Evolutionary conservation across 2,329 filamentous ascomycete species (phyloP), one percentile per base, ranked within the genome.

Genomic region (Aspergillus aculeatus): DNA sequence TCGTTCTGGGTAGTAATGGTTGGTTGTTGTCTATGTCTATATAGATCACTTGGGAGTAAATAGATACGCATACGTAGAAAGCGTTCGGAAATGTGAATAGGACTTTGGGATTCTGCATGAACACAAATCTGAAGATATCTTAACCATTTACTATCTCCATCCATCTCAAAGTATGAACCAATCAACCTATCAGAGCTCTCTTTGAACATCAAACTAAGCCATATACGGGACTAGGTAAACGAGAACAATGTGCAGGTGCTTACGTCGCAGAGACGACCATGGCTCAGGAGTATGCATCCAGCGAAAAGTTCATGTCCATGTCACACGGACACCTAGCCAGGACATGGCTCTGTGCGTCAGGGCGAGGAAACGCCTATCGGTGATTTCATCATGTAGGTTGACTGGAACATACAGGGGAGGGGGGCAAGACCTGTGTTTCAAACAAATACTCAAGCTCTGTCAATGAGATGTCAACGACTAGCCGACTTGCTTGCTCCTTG

Each of bases 181-280:
- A 10, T 31, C n/a, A 54, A 61, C 70, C 71, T 68, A 74, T 77
- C 75, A 76, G 75, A 75, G 75, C 75, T 77, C 75, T 77, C 75
- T 77, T 77, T 76, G 69, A 66, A 66, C 68, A 57, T 76, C 74
- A 76, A 65, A 19, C 64, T 50, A 50, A 23, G 19, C 54, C 57
- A 63, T 29, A 23, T 44, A 50, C 23, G 32, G 47, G 47, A 56
- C 56, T 41, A 24, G 44, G 32, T 35, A 5, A 16, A 56, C 16
- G 52, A 35, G 32, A 47, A 50, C 29, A 48, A 24, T 32, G 26
- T 55, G 38, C 50, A 29, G 64, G 70, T 71, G 68, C 72, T 67
- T 70, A 75, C 73, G 68, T 75, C 60, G 50, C 41, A 41, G n/a
- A 23, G 32, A 29, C 23, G 38, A 50, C 3, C 4, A 23, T 10